Evolutionary conservation across 331 rosid species (phyloP).

Genomic region (Ulmus americana): DNA sequence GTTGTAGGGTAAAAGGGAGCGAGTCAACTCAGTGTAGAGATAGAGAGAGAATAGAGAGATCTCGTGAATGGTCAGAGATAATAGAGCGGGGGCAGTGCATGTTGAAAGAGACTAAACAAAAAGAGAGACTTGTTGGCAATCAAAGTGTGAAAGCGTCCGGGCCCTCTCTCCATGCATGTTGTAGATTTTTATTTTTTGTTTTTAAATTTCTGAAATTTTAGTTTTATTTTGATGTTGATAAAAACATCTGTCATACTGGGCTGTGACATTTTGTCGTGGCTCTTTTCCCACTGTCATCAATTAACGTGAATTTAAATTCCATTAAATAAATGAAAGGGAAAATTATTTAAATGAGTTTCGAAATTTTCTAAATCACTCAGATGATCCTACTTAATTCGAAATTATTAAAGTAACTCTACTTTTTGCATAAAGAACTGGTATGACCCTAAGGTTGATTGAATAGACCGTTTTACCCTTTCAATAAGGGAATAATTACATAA

Average conservation of each 20-base stretch:
- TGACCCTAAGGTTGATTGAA: too few relatives aligned
- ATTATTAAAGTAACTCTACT: too few relatives aligned
- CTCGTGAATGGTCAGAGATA: conserved; percentile 12
- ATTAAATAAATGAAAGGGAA: conserved; percentile 4
- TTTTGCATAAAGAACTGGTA: too few relatives aligned
- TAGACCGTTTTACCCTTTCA: too few relatives aligned
- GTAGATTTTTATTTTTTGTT: conserved; percentile 2
- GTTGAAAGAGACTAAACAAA: conserved; percentile 19
- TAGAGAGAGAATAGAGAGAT: conserved; percentile 3
- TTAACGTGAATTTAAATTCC: conserved; percentile 9
- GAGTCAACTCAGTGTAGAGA: conserved; percentile 17
- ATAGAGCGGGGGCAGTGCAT: conserved; percentile 12
- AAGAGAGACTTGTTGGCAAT: conserved; percentile 12
- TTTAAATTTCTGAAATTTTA: background rate
- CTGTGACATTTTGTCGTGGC: conserved; percentile 19
- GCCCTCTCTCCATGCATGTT: conserved; percentile 18
- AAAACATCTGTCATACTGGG: conserved; percentile 16
- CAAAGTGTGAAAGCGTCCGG: conserved; percentile 6
- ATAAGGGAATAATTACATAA: too few relatives aligned
- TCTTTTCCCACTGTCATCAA: conserved; percentile 18
- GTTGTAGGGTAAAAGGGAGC: conserved; percentile 9
- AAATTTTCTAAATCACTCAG: too few relatives aligned
- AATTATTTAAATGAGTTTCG: too few relatives aligned
- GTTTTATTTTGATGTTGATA: conserved; percentile 15
- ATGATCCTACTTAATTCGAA: too few relatives aligned